phyloP scores from a whole-genome alignment of 305 asterid genomes.

The Coffea humblotiana region DNA sequence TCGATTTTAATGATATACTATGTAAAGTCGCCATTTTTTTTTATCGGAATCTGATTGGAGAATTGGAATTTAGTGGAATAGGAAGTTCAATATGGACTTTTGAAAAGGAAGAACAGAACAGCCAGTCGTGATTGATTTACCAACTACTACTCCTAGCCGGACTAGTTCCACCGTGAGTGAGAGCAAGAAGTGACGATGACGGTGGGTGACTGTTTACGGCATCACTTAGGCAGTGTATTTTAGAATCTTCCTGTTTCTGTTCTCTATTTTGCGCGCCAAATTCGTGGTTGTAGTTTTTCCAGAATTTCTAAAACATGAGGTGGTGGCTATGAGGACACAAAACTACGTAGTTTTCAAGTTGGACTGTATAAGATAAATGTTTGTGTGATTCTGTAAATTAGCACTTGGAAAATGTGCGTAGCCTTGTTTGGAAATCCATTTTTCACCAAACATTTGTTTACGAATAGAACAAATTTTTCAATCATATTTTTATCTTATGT shows the following conservation, averaged over 20 bases:
- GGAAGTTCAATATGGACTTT: neutral
- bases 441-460: too few relatives aligned
- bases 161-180: neutral
- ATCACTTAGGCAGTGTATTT: slow-evolving; percentile 32
- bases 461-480: too few relatives aligned
- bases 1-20: slow-evolving; percentile 48
- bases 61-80: neutral
- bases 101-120: neutral
- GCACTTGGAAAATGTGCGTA: too few relatives aligned
- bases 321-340: too few relatives aligned
- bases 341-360: too few relatives aligned
- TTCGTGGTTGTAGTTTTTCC: slow-evolving; percentile 51
- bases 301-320: slow-evolving; percentile 14
- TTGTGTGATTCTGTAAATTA: too few relatives aligned
- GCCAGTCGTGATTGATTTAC: neutral
- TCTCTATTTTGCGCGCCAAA: slow-evolving; percentile 46
- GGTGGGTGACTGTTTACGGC: neutral
- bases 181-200: slow-evolving; percentile 5
- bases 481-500: too few relatives aligned
- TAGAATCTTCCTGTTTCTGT: slow-evolving; percentile 21
- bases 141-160: too few relatives aligned
- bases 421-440: too few relatives aligned
- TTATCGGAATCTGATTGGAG: neutral
- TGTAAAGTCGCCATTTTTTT: slow-evolving; percentile 49
- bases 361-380: too few relatives aligned